Evolutionary conservation across 257 asterid species (phyloP), one percentile per base, ranked within the genome.

Genomic region (Rhazya stricta): DNA sequence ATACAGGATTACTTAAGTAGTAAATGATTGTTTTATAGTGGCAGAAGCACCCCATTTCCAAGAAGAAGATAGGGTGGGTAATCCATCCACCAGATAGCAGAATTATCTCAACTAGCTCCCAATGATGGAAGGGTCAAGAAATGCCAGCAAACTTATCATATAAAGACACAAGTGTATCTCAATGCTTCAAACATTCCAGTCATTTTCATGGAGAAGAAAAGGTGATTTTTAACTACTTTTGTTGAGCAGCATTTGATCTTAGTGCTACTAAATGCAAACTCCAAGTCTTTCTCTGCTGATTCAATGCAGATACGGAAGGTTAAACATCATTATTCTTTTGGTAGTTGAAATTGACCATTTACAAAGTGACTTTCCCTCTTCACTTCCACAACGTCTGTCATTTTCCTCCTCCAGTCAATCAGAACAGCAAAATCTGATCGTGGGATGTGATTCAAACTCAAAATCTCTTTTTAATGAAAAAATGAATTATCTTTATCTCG

Each of bases 271-370:
- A 48, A 48, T 48, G 54, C 54, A 5, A 48, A 51, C 58, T 51
- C 8, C 5, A 48, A 43, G 48, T 7, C 0, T 43, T 43, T 43
- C 48, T 29, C 21, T 25, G 27, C n/a, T 37, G 29, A 51, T 51
- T 71, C 50, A 69, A 6, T 43, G 11, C 34, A 61, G 3, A 71
- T n/a, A 32, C 23, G 41, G 48, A 54, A 74, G 50, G 12, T 58
- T 60, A 58, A n/a, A 66, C 74, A 9, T 41, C 51, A 76, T 76
- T 13, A 76, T 69, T 67, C 56, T 21, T 65, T 76, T 42, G 69
- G 83, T 80, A 43, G 83, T 76, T 76, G 80, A 67, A 76, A 66
- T 75, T 72, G 81, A 80, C 76, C 63, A 43, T 19, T n/a, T 41
- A 4, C 16, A 21, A 15, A 27, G 27, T 37, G 68, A 56, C 27